These are phyloP conservation scores for Monilinia laxa DNA, from an alignment of 2,329 filamentous ascomycete species.

Conservation along the genomic window DNA sequence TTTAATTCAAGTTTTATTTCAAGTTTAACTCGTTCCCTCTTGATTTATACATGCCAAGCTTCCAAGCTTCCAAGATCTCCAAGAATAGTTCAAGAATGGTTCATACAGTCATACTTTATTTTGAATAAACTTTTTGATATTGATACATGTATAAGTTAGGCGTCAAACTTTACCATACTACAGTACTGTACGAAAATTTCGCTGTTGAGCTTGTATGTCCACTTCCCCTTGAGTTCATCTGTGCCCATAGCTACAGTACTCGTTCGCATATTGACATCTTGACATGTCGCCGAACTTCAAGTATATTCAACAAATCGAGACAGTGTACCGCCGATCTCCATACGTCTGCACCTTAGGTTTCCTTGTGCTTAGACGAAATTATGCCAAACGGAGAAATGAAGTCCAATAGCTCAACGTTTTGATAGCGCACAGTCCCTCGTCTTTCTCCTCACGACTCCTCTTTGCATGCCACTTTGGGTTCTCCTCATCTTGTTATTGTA, in stretches of 20 bases:
- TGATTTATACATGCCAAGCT: not conserved
- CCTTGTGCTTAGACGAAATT: not conserved
- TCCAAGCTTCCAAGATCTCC: constrained; percentile 1
- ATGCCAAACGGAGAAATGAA: not conserved
- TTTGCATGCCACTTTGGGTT: not conserved
- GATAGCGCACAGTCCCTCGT: not conserved
- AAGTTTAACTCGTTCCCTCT: no score
- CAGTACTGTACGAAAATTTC: no score
- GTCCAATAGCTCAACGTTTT: constrained; percentile 14
- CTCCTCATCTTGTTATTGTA: not conserved
- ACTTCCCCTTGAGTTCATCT: not conserved
- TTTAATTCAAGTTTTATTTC: not conserved
- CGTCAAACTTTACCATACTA: not conserved
- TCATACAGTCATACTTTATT: not conserved
- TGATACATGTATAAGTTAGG: not conserved
- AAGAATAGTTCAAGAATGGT: constrained; percentile 11
- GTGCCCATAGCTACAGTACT: not conserved
- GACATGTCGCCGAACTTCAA: not conserved
- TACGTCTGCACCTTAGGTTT: not conserved
- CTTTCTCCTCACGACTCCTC: not conserved
- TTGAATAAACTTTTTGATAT: not conserved
- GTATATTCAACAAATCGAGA: not conserved
- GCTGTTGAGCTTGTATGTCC: not conserved
- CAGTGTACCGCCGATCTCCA: not conserved
- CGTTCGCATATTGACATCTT: constrained; percentile 3